Conservation (phyloP, 345 rosid genomes). For the Eucalyptus curtisii region DNA sequence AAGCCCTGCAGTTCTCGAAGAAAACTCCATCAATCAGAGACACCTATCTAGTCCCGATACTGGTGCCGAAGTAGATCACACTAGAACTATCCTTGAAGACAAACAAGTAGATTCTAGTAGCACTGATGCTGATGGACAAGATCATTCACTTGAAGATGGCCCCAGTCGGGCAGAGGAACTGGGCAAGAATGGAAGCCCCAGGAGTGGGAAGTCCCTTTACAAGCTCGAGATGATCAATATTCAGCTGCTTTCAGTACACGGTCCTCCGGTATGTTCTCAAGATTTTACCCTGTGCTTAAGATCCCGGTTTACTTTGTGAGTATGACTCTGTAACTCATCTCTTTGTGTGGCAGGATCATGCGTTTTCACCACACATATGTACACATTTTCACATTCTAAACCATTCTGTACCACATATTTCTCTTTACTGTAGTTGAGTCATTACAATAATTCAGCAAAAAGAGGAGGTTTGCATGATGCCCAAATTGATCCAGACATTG, state of each 20-base stretch:
- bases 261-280: slow-evolving; percentile 44
- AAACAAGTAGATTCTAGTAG: slow-evolving; percentile 20
- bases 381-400: background rate
- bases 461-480: background rate
- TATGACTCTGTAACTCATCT: background rate
- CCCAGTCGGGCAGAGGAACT: slow-evolving; percentile 18
- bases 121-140: slow-evolving; percentile 25
- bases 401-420: background rate
- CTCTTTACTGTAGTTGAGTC: background rate
- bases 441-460: background rate
- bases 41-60: slow-evolving; percentile 28
- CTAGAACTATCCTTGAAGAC: slow-evolving; percentile 14
- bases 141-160: slow-evolving; percentile 14
- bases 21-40: slow-evolving; percentile 56
- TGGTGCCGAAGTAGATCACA: slow-evolving; percentile 9
- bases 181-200: slow-evolving; percentile 19
- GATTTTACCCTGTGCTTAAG: background rate
- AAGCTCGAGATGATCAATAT: slow-evolving; percentile 76
- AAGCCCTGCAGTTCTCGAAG: slow-evolving; percentile 67
- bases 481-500: background rate
- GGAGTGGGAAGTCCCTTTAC: slow-evolving; percentile 51
- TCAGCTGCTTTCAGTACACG: slow-evolving; percentile 70
- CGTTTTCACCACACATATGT: background rate
- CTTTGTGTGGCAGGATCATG: background rate
- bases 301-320: background rate